Percentiles rank a stretch among this genome's conserved stretches.
phyloP scores from a whole-genome alignment of 805 yeast genomes.

The Cyberlindnera mycetangii region DNA sequence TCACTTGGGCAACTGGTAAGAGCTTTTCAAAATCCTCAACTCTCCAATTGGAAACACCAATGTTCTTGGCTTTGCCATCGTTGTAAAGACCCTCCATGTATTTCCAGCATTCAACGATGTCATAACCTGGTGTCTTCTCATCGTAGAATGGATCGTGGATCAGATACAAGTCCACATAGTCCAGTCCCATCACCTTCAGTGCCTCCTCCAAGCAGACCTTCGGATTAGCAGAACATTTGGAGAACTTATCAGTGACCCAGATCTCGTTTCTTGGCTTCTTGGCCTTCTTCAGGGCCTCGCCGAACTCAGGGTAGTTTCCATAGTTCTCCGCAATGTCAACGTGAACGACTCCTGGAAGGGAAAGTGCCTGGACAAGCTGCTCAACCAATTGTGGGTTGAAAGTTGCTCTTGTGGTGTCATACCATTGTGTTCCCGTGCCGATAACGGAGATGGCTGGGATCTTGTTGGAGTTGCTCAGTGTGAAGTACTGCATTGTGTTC shows the following conservation, averaged over 20 bases:
- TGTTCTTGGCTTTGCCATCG: slow-evolving; percentile 51
- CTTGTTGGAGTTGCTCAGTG: slow-evolving; percentile 35
- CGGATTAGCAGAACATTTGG: slow-evolving; percentile 36
- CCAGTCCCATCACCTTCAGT: slow-evolving; percentile 38
- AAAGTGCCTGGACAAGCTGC: slow-evolving; percentile 31
- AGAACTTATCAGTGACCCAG: slow-evolving; percentile 55
- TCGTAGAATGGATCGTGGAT: slow-evolving; percentile 43
- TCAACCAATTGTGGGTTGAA: slow-evolving; percentile 33
- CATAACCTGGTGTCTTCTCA: slow-evolving; percentile 34
- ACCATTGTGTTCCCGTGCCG: slow-evolving; percentile 63
- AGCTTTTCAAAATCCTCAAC: slow-evolving; percentile 44
- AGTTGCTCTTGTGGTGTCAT: slow-evolving; percentile 28
- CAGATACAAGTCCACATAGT: slow-evolving; percentile 51
- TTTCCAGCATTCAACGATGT: slow-evolving; percentile 50
- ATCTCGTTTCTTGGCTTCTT: slow-evolving; percentile 46
- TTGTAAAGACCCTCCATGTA: slow-evolving; percentile 45
- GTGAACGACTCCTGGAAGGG: slow-evolving; percentile 48
- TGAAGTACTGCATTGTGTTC: slow-evolving; percentile 23
- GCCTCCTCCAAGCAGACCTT: slow-evolving; percentile 38
- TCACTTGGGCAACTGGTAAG: slow-evolving; percentile 34
- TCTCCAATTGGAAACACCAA: slow-evolving; percentile 62
- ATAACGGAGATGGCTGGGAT: slow-evolving; percentile 48
- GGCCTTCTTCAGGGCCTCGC: slow-evolving; percentile 41
- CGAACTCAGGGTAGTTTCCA: slow-evolving; percentile 51
- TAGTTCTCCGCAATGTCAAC: slow-evolving; percentile 59